Percentiles rank a stretch among this genome's conserved stretches.
Conservation (phyloP, 2,329 filamentous ascomycete species). For the Calonectria ilicicola region DNA sequence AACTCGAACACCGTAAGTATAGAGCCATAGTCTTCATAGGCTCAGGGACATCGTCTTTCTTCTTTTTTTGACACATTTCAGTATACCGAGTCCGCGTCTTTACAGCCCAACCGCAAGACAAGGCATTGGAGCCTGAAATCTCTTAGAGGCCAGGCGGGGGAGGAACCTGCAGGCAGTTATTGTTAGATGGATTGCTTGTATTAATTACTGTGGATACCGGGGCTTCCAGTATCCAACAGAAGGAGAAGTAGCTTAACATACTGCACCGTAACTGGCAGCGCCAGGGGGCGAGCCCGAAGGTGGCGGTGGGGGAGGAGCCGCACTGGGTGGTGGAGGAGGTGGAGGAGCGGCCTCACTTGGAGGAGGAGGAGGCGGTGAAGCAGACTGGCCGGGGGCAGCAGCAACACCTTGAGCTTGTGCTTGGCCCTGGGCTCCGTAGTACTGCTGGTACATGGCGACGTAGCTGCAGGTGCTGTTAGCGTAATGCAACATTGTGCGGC, state of each 20-base stretch:
- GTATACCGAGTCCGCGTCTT: background rate
- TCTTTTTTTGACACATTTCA: background rate
- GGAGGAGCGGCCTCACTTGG: constrained; percentile 72
- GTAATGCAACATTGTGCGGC: background rate
- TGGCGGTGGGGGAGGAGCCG: constrained; percentile 66
- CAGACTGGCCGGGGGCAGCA: constrained; percentile 56
- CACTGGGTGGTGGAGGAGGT: constrained; percentile 67
- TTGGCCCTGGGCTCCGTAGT: constrained; percentile 63
- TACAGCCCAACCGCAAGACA: background rate
- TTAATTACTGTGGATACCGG: background rate
- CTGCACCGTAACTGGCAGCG: constrained; percentile 70
- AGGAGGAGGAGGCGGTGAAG: constrained; percentile 69
- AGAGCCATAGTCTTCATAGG: background rate
- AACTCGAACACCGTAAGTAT: background rate
- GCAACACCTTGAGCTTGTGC: constrained; percentile 63
- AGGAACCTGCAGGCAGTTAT: constrained; percentile 56
- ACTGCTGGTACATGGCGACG: constrained; percentile 80
- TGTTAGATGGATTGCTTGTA: constrained; percentile 30
- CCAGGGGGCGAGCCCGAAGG: constrained; percentile 58
- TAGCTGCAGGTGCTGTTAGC: constrained; percentile 57
- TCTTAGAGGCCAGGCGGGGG: constrained; percentile 66
- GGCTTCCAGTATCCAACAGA: background rate
- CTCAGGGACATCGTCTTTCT: background rate
- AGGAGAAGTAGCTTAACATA: constrained; percentile 54
- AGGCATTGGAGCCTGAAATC: background rate